Conservation (phyloP, 2,329 filamentous ascomycete genomes). For the Trichoderma polysporum region DNA sequence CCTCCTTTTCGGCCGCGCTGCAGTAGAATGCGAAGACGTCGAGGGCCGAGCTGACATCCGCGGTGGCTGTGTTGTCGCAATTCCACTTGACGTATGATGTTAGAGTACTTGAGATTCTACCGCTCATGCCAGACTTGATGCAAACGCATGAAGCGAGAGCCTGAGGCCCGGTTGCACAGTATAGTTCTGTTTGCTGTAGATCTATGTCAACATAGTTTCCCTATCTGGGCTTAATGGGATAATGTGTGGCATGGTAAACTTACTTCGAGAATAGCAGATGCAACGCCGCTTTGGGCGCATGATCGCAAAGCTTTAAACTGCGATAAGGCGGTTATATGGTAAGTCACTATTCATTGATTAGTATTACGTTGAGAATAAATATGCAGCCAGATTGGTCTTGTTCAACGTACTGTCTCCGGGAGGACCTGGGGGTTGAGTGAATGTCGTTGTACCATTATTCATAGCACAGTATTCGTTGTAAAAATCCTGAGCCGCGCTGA, state of each 20-base stretch:
- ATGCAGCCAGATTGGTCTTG: background rate
- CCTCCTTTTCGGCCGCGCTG: constrained; percentile 46
- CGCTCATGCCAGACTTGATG: constrained; percentile 48
- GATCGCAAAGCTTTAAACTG: constrained; percentile 45
- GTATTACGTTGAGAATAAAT: background rate
- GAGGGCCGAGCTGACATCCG: constrained; percentile 48
- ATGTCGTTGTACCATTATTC: constrained; percentile 48
- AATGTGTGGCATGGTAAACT: constrained; percentile 18
- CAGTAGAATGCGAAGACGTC: constrained; percentile 49
- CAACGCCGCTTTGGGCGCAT: constrained; percentile 47
- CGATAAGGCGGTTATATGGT: constrained; percentile 53
- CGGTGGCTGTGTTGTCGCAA: constrained; percentile 46
- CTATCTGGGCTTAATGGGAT: background rate
- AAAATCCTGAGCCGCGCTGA: constrained; percentile 50
- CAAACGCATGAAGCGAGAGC: constrained; percentile 54
- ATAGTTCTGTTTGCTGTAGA: constrained; percentile 32
- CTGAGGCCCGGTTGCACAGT: constrained; percentile 48
- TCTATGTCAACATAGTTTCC: no score
- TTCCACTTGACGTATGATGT: constrained; percentile 44
- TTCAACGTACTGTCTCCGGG: constrained; percentile 50
- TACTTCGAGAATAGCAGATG: constrained; percentile 43
- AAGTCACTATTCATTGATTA: constrained; percentile 45
- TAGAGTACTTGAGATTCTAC: constrained; percentile 43
- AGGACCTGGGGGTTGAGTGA: constrained; percentile 46
- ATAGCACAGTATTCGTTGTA: constrained; percentile 54